Evolutionary conservation across 257 asterid species (phyloP), one percentile per base, ranked within the genome.

Genomic region (Plantago major): DNA sequence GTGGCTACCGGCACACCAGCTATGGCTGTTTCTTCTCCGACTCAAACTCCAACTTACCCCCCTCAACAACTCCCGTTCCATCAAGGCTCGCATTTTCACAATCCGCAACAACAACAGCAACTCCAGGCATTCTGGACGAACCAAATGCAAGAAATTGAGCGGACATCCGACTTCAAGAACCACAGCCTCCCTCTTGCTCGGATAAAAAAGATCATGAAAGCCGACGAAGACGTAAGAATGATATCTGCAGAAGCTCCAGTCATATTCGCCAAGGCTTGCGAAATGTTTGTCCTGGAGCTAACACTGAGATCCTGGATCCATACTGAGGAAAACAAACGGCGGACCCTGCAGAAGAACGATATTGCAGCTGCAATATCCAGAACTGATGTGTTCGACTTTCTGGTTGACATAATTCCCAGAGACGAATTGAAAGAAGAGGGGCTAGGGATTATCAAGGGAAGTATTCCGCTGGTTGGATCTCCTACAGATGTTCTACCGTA

Each of bases 181-280:
- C 93, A 84, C 59, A 81, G 76, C 18, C 86, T 84, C 56, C 93
- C 93, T 0, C 82, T 84, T 2, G 86, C 93, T 44, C 80, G 89
- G 4, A 82, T 84, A 28, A 81, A 84, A 63, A 84, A 84, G 68
- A 84, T 84, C 22, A 84, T 84, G 93, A 84, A 84, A 72, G 80
- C 88, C 0, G 93, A 84, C 50, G 88, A 78, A 72, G 89, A 82
- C 37, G 93, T 84, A 3, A 62, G 78, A 46, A 79, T 84, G 88
- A 81, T 84, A 11, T 84, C 93, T 13, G 84, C 88, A 9, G 93
- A 84, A 70, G 93, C 93, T 18, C 86, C 89, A 0, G 80, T 84
- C 7, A 55, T 84, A 38, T 84, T 84, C 5, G 83, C 93, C 22
- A 84, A 85, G 71, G 94, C 94, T 0, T 85, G 89, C 11, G 89